Percentiles rank a stretch among this genome's conserved stretches.
Conservation (phyloP, 140 eudicot species). For the Oenanthe javanica region DNA sequence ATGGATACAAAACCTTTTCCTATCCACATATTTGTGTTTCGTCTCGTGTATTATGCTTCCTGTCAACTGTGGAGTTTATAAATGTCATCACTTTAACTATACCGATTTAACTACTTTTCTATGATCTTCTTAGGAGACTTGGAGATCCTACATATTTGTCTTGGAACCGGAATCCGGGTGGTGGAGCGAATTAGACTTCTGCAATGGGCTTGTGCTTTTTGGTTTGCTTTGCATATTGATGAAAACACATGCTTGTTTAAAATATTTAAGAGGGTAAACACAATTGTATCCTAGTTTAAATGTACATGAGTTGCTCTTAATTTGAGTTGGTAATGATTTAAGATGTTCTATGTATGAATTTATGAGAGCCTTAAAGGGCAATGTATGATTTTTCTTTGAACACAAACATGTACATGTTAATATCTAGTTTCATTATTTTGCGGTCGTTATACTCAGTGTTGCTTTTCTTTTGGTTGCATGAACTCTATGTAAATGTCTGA, state of each 20-base stretch:
- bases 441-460: neutral
- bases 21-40: constrained; percentile 6
- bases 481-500: neutral
- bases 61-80: neutral
- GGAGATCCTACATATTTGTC: constrained; percentile 11
- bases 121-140: neutral
- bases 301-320: neutral
- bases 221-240: neutral
- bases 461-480: neutral
- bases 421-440: neutral
- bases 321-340: neutral
- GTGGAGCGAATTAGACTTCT: neutral
- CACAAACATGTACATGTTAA: neutral
- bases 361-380: neutral
- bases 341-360: neutral
- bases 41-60: neutral
- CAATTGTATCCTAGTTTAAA: neutral
- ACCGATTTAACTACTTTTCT: neutral
- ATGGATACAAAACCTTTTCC: neutral
- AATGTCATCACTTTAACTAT: neutral
- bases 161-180: constrained; percentile 15
- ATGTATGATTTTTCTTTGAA: neutral
- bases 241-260: neutral
- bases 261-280: neutral
- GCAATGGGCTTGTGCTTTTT: neutral